phyloP scores from a whole-genome alignment of 179 eudicot genomes.

The Gypsophila paniculata region DNA sequence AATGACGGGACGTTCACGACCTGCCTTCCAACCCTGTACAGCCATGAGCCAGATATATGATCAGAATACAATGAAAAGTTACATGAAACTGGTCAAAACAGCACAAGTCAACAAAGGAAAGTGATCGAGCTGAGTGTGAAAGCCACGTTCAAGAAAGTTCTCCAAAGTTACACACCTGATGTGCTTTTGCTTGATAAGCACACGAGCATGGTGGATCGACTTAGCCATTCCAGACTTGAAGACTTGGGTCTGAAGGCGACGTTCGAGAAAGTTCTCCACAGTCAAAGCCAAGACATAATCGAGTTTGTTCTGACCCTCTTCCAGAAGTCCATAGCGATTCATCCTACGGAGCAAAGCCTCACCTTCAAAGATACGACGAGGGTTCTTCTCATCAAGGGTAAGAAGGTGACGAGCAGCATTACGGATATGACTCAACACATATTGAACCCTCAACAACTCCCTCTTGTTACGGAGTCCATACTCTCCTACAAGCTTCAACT shows the following conservation, averaged over 20 bases:
- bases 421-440: constrained; percentile 71
- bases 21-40: constrained; percentile 62
- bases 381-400: constrained; percentile 82
- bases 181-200: constrained; percentile 74
- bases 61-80: not conserved
- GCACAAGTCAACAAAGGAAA: not conserved
- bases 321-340: constrained; percentile 67
- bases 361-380: constrained; percentile 82
- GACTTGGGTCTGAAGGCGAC: constrained; percentile 78
- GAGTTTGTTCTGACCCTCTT: constrained; percentile 79
- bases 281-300: constrained; percentile 84
- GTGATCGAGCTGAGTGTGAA: too few species aligned
- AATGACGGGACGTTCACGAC: constrained; percentile 70
- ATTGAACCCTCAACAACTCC: constrained; percentile 85
- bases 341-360: constrained; percentile 84
- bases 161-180: too few species aligned
- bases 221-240: constrained; percentile 92
- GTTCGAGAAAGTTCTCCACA: constrained; percentile 78
- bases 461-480: constrained; percentile 82
- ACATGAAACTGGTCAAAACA: not conserved
- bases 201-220: constrained; percentile 87
- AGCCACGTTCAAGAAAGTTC: too few species aligned
- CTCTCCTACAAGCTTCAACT: constrained; percentile 81
- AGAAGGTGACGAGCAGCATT: constrained; percentile 74
- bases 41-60: not conserved